Evolutionary conservation across 148 eudicot species (phyloP).

Genomic region (Amaranthus hypochondriacus): DNA sequence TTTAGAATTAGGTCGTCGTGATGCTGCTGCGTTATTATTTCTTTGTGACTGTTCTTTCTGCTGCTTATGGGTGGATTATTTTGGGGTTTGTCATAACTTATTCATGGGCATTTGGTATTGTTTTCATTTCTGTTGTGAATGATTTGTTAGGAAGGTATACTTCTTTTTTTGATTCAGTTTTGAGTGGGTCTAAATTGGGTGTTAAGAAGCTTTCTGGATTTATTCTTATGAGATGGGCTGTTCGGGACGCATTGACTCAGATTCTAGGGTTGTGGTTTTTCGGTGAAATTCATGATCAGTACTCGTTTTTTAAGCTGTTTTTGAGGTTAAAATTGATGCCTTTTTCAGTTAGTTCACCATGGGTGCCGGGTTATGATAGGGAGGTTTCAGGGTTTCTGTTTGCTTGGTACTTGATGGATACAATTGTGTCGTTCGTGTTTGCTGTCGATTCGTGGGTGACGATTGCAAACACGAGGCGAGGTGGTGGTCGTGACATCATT

Average conservation of each 20-base stretch:
- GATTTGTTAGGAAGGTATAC: constrained; percentile 45
- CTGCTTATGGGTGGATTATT: constrained; percentile 73
- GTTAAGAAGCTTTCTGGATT: constrained; percentile 67
- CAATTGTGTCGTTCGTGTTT: constrained; percentile 58
- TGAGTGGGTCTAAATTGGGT: constrained; percentile 69
- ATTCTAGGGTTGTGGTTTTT: constrained; percentile 76
- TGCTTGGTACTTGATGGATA: constrained; percentile 69
- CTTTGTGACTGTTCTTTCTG: constrained; percentile 58
- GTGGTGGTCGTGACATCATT: constrained; percentile 68
- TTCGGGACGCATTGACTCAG: constrained; percentile 76
- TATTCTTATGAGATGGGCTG: constrained; percentile 85
- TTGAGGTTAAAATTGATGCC: constrained; percentile 88
- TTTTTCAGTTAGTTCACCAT: constrained; percentile 53
- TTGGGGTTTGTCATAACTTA: constrained; percentile 70
- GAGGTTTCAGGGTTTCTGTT: constrained; percentile 61
- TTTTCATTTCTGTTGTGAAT: constrained; percentile 59
- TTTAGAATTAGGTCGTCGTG: constrained; percentile 52
- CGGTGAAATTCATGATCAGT: constrained; percentile 82
- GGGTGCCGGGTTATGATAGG: constrained; percentile 55
- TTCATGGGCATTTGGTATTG: constrained; percentile 67
- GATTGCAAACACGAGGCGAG: constrained; percentile 63
- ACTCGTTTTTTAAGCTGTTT: constrained; percentile 71
- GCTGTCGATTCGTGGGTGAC: constrained; percentile 85
- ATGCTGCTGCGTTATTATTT: constrained; percentile 55
- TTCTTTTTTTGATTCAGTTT: constrained; percentile 38